Conservation (phyloP, 116 monocot genomes). For the Papilionanthe hybrid region DNA sequence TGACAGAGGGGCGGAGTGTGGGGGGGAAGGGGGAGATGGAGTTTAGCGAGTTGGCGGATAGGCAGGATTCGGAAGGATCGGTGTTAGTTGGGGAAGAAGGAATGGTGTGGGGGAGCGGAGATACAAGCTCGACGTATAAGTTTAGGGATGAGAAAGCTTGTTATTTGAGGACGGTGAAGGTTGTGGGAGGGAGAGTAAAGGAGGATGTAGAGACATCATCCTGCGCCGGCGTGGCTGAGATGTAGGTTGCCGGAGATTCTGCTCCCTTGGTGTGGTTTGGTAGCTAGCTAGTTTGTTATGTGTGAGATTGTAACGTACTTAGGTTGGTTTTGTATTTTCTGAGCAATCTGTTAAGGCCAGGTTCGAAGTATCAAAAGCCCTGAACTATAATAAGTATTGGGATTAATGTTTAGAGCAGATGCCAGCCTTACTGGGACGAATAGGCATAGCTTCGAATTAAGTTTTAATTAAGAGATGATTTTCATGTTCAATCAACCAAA, state of each 20-base stretch:
- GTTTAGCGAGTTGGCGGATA: conserved; percentile 14
- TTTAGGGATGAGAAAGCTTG: conserved; percentile 25
- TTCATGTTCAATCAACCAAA: too few species aligned
- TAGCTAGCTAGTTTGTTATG: background rate
- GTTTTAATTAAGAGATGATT: too few species aligned
- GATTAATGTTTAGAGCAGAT: too few species aligned
- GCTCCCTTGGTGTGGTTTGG: background rate
- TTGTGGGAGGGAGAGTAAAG: conserved; percentile 12
- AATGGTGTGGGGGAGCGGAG: conserved; percentile 29
- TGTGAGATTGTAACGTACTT: background rate
- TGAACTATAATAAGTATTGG: too few species aligned
- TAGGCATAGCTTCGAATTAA: too few species aligned
- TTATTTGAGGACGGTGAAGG: conserved; percentile 20
- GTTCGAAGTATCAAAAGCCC: too few species aligned
- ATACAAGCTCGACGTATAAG: conserved; percentile 24
- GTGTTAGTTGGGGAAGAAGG: conserved; percentile 20
- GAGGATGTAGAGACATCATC: conserved; percentile 26
- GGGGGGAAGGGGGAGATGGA: background rate
- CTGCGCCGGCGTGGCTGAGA: conserved; percentile 11
- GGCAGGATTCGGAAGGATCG: conserved; percentile 33
- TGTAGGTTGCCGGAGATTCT: background rate
- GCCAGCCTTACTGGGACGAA: too few species aligned
- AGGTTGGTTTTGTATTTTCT: too few species aligned
- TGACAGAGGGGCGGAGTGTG: conserved; percentile 21
- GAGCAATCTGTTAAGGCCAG: too few species aligned